Evolutionary conservation across 257 asterid genomes (phyloP).

Genomic region (Gentiana dahurica): DNA sequence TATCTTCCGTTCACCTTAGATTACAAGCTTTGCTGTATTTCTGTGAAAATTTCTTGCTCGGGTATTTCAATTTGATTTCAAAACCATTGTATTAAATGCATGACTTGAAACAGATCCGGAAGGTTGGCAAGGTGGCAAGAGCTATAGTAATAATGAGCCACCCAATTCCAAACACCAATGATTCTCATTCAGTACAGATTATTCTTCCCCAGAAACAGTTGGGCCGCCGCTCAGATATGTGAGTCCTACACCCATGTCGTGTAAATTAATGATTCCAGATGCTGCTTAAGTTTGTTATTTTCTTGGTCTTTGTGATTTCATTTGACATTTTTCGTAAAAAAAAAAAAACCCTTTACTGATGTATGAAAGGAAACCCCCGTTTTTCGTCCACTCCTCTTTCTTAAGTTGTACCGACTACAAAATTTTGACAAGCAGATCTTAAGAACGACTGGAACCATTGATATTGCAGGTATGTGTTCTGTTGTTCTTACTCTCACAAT

Average conservation of each 20-base stretch:
- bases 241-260: slow-evolving; percentile 16
- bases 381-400: background rate
- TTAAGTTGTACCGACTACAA: background rate
- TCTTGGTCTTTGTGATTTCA: background rate
- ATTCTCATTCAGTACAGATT: slow-evolving; percentile 82
- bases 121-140: slow-evolving; percentile 87
- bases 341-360: too few relatives aligned
- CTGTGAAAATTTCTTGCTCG: background rate
- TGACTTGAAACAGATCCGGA: slow-evolving; percentile 42
- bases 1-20: background rate
- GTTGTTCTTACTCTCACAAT: slow-evolving; percentile 95
- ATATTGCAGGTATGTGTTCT: slow-evolving; percentile 69
- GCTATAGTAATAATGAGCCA: slow-evolving; percentile 96
- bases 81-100: background rate
- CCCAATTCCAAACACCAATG: slow-evolving; percentile 82
- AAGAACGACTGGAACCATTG: slow-evolving; percentile 2
- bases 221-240: slow-evolving; percentile 92
- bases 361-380: background rate
- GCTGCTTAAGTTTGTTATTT: background rate
- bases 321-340: background rate
- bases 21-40: background rate
- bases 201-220: slow-evolving; percentile 94
- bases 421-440: too few relatives aligned
- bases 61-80: background rate
- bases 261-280: background rate